These are phyloP conservation scores for Colletotrichum melonis DNA, from an alignment of 2,329 filamentous ascomycete genomes.

Conservation along the genomic window DNA sequence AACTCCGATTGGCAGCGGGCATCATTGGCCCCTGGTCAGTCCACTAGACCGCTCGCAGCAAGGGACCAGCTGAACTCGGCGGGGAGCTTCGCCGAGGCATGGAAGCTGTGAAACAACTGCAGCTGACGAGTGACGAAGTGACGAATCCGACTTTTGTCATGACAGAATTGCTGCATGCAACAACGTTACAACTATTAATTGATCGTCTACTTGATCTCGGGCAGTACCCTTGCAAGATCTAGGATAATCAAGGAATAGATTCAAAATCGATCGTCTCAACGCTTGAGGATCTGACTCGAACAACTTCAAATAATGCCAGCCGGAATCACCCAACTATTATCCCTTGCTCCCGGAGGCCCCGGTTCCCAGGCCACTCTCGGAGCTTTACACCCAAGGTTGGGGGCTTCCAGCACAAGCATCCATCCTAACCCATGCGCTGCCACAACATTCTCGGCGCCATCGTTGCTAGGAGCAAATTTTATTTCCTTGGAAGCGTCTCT, in stretches of 20 bases:
- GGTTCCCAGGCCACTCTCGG: background rate
- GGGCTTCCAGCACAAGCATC: background rate
- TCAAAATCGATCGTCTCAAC: background rate
- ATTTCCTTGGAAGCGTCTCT: background rate
- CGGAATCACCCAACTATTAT: background rate
- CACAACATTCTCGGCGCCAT: background rate
- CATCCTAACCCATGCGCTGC: background rate
- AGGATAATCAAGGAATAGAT: background rate
- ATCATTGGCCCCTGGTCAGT: background rate
- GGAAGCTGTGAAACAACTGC: background rate
- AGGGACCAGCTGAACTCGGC: background rate
- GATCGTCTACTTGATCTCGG: background rate
- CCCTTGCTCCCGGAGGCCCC: background rate
- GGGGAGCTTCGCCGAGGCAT: background rate
- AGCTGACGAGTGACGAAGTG: background rate
- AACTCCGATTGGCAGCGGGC: background rate
- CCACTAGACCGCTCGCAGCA: background rate
- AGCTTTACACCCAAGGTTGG: background rate
- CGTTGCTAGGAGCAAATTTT: constrained; percentile 5
- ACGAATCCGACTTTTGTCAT: background rate
- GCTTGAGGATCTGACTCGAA: background rate
- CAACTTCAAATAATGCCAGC: background rate
- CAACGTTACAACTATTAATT: background rate
- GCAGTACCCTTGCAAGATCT: background rate
- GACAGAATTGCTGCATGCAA: background rate